Evolutionary conservation across 2,329 filamentous ascomycete genomes (phyloP), one percentile per base, ranked within the genome.

Genomic region (Verticillium longisporum): DNA sequence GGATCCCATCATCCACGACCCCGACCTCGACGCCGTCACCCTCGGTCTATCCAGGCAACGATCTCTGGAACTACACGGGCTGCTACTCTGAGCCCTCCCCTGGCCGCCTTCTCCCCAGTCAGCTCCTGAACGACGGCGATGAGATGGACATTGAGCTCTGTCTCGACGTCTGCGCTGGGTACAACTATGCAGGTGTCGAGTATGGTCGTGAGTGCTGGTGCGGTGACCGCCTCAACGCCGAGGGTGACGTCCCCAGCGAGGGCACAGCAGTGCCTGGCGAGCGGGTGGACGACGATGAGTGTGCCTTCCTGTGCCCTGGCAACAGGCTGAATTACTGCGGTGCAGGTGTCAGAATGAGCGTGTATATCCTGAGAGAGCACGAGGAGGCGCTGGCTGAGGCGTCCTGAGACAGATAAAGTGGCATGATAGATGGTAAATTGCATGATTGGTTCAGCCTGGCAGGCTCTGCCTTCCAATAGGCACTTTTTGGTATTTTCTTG

Each of bases 41-140:
- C 0, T 59, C 69, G n/a, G 68, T 74, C 10, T 70, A 66, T 33
- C 62, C 62, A 0, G 75, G 74, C 1, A 74, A 75, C 61, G 67
- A 66, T 45, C 75, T 75, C 64, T 77, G 74, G 18, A 74, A 72
- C 1, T 75, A 70, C 60, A 74, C 75, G 59, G 70, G 69, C 1
- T 77, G 75, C 45, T 68, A 73, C 0, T 63, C 66, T 0, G 74
- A 77, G 59, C 75, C 75, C 0, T 67, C 18, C 68, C 54, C 63
- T 0, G 74, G 74, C 1, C 72, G 72, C 9, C 63, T 77, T 0
- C 67, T 77, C 3, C 57, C 66, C 1, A 61, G 59, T 0, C 71
- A 75, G 45, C 58, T 73, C 4, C 64, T 71, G 37, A 75, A 72
- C 34, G 67, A 71, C 14, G 65, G 58, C 11, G 63, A 60, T 37